Conservation (phyloP, 768 basidiomycete species). For the Hypsizygus marmoreus region DNA sequence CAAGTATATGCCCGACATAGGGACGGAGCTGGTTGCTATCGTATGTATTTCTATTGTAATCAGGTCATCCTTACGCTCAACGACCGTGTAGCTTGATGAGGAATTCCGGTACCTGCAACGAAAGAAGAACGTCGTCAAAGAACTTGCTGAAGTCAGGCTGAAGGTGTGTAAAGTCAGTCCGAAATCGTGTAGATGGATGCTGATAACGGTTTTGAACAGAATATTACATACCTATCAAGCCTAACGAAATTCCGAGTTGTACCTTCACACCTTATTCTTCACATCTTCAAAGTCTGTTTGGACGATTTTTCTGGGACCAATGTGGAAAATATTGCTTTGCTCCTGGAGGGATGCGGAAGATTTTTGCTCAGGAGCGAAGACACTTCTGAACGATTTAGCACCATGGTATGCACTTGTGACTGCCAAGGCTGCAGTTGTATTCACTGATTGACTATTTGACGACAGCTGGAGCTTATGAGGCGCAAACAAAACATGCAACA, state of each 20-base stretch:
- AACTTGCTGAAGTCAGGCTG: constrained; percentile 80
- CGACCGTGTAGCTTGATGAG: constrained; percentile 75
- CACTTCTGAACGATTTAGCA: constrained; percentile 82
- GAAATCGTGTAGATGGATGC: not conserved
- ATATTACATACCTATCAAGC: constrained; percentile 84
- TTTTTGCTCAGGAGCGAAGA: constrained; percentile 88
- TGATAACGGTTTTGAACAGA: constrained; percentile 47
- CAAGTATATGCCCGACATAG: constrained; percentile 93
- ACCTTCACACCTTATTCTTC: constrained; percentile 87
- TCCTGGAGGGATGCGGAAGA: constrained; percentile 92
- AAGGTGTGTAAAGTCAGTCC: constrained; percentile 60
- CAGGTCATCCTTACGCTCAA: constrained; percentile 5
- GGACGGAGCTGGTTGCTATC: constrained; percentile 74
- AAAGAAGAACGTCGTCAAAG: constrained; percentile 91
- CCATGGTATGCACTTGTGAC: constrained; percentile 64
- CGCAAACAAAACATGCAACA: constrained; percentile 93
- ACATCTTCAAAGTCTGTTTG: constrained; percentile 95
- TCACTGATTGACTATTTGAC: constrained; percentile 1
- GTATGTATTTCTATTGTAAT: constrained; percentile 47
- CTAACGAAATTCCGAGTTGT: constrained; percentile 96
- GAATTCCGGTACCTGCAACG: constrained; percentile 94
- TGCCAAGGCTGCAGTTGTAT: not conserved
- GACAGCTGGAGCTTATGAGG: constrained; percentile 84
- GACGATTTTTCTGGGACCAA: constrained; percentile 94
- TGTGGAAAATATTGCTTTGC: constrained; percentile 87